Conservation (phyloP, 352 stramenopile genomes). For the Pythium aphanidermatum region DNA sequence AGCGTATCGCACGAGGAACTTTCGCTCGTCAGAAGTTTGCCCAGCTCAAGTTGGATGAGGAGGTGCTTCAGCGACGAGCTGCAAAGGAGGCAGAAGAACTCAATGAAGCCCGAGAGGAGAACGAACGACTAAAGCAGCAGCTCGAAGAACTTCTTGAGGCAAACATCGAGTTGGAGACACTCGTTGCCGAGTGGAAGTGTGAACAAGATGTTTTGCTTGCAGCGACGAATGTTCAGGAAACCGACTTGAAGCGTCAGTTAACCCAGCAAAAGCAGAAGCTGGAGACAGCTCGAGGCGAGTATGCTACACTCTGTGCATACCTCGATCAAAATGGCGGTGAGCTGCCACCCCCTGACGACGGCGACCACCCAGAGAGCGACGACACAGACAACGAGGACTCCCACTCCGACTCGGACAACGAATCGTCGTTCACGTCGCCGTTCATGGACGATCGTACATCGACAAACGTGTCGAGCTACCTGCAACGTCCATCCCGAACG, state of each 20-base stretch:
- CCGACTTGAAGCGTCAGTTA: slow-evolving; percentile 55
- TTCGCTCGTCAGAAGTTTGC: slow-evolving; percentile 32
- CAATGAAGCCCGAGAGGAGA: slow-evolving; percentile 40
- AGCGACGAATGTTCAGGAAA: slow-evolving; percentile 44
- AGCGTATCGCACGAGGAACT: slow-evolving; percentile 28
- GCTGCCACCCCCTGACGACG: slow-evolving; percentile 2
- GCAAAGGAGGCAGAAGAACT: slow-evolving; percentile 23
- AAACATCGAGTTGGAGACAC: slow-evolving; percentile 51
- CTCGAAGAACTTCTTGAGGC: slow-evolving; percentile 49
- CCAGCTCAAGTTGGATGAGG: slow-evolving; percentile 41
- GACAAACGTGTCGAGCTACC: slow-evolving; percentile 15
- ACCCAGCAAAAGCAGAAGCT: slow-evolving; percentile 41
- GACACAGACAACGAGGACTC: slow-evolving; percentile 2
- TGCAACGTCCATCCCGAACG: slow-evolving; percentile 13
- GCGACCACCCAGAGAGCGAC: slow-evolving; percentile 3
- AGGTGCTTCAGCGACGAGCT: slow-evolving; percentile 7
- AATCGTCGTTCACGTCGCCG: slow-evolving; percentile 6
- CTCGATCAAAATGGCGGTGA: slow-evolving; percentile 34
- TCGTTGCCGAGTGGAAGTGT: slow-evolving; percentile 50
- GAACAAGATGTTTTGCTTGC: slow-evolving; percentile 51
- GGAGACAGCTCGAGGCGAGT: slow-evolving; percentile 33
- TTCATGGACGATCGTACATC: slow-evolving; percentile 14
- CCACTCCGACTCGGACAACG: slow-evolving; percentile 10
- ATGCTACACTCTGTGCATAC: slow-evolving; percentile 36
- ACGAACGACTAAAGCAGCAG: slow-evolving; percentile 43